Conservation (phyloP, 1,284 basidiomycete species). For the Boletus mariae region DNA sequence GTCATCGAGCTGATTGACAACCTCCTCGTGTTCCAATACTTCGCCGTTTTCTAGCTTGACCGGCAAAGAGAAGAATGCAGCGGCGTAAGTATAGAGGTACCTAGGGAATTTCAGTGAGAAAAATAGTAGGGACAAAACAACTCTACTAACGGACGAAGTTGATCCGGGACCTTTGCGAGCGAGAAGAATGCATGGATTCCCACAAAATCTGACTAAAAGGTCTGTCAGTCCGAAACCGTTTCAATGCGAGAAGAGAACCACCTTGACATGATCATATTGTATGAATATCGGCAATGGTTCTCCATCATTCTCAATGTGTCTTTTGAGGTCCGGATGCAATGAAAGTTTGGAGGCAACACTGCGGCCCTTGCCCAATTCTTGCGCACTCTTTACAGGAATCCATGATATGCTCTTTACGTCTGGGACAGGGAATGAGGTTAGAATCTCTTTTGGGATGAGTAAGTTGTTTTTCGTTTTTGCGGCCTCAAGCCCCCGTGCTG, state of each 20-base stretch:
- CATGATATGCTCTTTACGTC: conserved; percentile 88
- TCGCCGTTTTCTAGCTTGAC: conserved; percentile 71
- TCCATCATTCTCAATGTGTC: conserved; percentile 72
- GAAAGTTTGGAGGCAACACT: conserved; percentile 20
- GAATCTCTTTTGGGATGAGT: conserved; percentile 77
- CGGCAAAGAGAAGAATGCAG: conserved; percentile 88
- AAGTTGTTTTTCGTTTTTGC: conserved; percentile 87
- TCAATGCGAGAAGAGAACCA: conserved; percentile 30
- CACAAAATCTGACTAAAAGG: conserved; percentile 86
- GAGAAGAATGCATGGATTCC: conserved; percentile 80
- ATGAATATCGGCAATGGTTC: conserved; percentile 80
- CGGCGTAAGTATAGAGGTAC: conserved; percentile 80
- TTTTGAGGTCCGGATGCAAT: conserved; percentile 45
- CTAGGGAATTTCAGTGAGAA: conserved; percentile 37
- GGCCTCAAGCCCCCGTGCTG: conserved; percentile 67
- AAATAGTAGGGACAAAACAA: conserved; percentile 1
- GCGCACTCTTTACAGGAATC: conserved; percentile 87
- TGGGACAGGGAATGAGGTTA: conserved; percentile 85
- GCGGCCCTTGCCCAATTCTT: conserved; percentile 55
- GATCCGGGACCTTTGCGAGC: conserved; percentile 63
- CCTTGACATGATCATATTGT: conserved; percentile 86
- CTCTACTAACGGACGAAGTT: conserved; percentile 68
- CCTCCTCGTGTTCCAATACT: conserved; percentile 80
- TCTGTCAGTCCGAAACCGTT: conserved; percentile 8
- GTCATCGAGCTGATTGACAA: conserved; percentile 86